Percentiles rank a stretch among this genome's conserved stretches.
Conservation (phyloP, 2,329 filamentous ascomycete genomes). For the Diaporthe sp. region DNA sequence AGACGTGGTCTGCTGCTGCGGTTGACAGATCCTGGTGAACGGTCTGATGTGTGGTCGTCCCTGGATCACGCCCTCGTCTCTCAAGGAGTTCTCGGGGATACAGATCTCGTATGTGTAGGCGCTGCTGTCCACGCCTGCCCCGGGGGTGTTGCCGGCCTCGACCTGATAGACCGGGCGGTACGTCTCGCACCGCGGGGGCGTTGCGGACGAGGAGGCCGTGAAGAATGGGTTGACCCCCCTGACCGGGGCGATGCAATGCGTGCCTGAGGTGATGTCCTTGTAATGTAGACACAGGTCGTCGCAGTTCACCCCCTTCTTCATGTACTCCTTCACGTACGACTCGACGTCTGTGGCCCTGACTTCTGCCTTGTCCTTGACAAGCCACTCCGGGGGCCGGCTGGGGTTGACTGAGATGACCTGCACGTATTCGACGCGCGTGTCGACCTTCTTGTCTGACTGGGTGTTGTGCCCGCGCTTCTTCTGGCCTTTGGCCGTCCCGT, state of each 20-base stretch:
- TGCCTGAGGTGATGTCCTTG: conserved; percentile 35
- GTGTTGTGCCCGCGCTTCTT: conserved; percentile 12
- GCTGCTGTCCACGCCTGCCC: neutral
- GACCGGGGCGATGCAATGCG: conserved; percentile 35
- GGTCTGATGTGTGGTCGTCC: neutral
- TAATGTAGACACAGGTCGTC: conserved; percentile 39
- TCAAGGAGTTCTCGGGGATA: neutral
- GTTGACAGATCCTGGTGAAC: conserved; percentile 24
- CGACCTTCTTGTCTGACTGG: conserved; percentile 37
- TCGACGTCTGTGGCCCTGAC: conserved; percentile 17
- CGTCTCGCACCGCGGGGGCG: neutral
- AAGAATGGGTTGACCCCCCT: conserved; percentile 36
- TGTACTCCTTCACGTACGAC: conserved; percentile 27
- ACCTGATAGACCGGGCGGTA: conserved; percentile 35
- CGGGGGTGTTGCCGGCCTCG: neutral
- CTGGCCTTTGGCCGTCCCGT: conserved; percentile 13
- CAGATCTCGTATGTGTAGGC: conserved; percentile 38
- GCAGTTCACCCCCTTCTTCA: conserved; percentile 29
- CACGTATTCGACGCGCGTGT: conserved; percentile 39
- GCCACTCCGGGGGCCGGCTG: conserved; percentile 30
- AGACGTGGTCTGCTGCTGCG: neutral
- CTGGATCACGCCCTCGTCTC: neutral
- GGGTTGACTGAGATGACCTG: conserved; percentile 29
- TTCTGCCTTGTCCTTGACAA: conserved; percentile 15
- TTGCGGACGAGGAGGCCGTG: conserved; percentile 10